Conservation (phyloP, 805 yeast species). For the Starmerella gropengiesseri region DNA sequence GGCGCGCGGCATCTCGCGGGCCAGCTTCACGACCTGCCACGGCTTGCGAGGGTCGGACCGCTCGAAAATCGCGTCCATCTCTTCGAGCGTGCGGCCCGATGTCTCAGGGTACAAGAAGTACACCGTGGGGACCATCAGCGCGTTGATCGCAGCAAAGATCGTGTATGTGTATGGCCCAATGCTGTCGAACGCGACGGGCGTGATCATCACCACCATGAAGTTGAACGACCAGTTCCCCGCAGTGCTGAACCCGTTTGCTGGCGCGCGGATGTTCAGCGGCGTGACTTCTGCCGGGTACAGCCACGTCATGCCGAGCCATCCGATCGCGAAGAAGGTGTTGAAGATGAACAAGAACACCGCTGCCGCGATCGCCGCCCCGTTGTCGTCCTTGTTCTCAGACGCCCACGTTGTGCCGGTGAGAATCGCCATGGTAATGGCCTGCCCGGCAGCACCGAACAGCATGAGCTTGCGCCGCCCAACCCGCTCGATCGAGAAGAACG, state of each 20-base stretch:
- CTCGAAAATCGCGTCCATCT: constrained; percentile 39
- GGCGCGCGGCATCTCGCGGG: constrained; percentile 2
- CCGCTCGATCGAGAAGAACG: constrained; percentile 43
- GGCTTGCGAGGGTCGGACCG: constrained; percentile 35
- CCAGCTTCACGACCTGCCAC: constrained; percentile 33
- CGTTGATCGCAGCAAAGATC: constrained; percentile 47
- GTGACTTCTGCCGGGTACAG: constrained; percentile 51
- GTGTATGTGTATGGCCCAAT: constrained; percentile 47
- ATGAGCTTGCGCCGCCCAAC: constrained; percentile 40
- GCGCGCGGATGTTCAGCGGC: constrained; percentile 46
- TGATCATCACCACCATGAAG: constrained; percentile 50
- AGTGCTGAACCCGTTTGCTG: constrained; percentile 50
- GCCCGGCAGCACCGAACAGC: constrained; percentile 32
- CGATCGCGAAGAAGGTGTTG: constrained; percentile 43
- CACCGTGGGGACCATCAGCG: constrained; percentile 37
- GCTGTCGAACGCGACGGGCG: constrained; percentile 42
- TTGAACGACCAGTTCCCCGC: constrained; percentile 57
- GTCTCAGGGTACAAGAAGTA: constrained; percentile 49
- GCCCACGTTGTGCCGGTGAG: constrained; percentile 30
- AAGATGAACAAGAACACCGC: constrained; percentile 49
- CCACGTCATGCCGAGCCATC: constrained; percentile 49
- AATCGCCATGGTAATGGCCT: constrained; percentile 31
- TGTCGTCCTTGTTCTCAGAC: constrained; percentile 28
- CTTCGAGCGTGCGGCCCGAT: constrained; percentile 49
- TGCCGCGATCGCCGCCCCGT: constrained; percentile 46